Percentiles rank a stretch among this genome's conserved stretches.
These are phyloP conservation scores for Penicillium herquei DNA, from an alignment of 495 filamentous ascomycete species.

Conservation along the genomic window DNA sequence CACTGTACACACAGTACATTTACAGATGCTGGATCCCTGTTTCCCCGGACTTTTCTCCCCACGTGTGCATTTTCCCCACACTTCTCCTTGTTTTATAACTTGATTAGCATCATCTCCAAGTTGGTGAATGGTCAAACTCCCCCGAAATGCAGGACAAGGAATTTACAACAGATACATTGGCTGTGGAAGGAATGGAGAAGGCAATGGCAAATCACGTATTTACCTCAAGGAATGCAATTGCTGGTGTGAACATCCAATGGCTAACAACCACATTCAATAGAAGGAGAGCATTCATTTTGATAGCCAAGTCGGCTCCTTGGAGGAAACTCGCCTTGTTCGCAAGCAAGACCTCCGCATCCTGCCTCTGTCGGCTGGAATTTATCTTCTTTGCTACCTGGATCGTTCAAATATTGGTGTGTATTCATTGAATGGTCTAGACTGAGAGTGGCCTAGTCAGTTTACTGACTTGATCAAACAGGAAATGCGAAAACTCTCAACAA, in stretches of 20 bases:
- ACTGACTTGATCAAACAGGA: conserved; percentile 21
- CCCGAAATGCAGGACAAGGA: neutral
- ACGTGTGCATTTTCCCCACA: neutral
- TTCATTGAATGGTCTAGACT: neutral
- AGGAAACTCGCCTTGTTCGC: conserved; percentile 35
- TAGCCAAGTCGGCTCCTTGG: neutral
- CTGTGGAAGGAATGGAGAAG: neutral
- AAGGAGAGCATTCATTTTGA: neutral
- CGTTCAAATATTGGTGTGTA: conserved; percentile 61
- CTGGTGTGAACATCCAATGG: neutral
- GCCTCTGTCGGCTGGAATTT: conserved; percentile 56
- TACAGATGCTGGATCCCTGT: neutral
- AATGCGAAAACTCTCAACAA: conserved; percentile 66
- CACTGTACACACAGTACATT: neutral
- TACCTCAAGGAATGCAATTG: neutral
- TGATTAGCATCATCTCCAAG: too few relatives aligned
- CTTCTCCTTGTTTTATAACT: neutral
- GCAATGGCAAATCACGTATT: neutral
- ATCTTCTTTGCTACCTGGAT: conserved; percentile 65
- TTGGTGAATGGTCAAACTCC: neutral
- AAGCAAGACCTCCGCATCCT: conserved; percentile 63
- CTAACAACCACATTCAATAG: neutral
- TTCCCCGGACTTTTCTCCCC: neutral
- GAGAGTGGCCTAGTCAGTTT: neutral
- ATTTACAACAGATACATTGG: neutral